Evolutionary conservation across 495 filamentous ascomycete genomes (phyloP).

Genomic region (Daldinia caldariorum): DNA sequence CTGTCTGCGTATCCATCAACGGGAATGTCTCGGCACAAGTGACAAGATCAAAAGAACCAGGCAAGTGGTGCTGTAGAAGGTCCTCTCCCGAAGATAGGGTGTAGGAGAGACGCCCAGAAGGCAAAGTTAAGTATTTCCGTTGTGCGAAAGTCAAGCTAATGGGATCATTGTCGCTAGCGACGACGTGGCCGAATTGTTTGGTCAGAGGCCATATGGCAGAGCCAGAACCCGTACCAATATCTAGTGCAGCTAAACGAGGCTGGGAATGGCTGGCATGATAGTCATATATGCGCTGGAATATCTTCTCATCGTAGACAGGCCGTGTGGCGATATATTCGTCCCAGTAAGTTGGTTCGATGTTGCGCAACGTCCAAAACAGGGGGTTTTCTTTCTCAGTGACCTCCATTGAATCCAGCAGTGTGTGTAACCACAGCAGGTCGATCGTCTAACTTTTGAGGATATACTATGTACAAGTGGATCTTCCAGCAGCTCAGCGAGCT

Average conservation of each 20-base stretch:
- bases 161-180: slow-evolving; percentile 43
- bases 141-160: slow-evolving; percentile 34
- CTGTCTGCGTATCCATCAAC: slow-evolving; percentile 43
- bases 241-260: slow-evolving; percentile 37
- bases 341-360: no score
- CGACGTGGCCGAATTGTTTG: slow-evolving; percentile 36
- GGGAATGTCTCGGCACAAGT: slow-evolving; percentile 43
- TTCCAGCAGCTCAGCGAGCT: no score
- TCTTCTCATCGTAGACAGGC: slow-evolving; percentile 15
- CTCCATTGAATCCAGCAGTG: no score
- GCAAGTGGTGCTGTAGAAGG: slow-evolving; percentile 19
- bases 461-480: no score
- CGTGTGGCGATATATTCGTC: slow-evolving; percentile 23
- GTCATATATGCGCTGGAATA: slow-evolving; percentile 44
- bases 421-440: no score
- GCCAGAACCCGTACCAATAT: slow-evolving; percentile 47
- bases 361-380: no score
- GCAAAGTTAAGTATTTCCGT: slow-evolving; percentile 13
- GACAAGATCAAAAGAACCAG: slow-evolving; percentile 42
- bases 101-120: slow-evolving; percentile 15
- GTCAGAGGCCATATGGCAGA: slow-evolving; percentile 37
- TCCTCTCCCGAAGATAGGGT: slow-evolving; percentile 38
- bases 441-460: no score
- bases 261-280: slow-evolving; percentile 41
- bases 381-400: no score